Conservation (phyloP, 2,329 filamentous ascomycete species). For the Ophiognomonia clavigignenti-juglandacearum region DNA sequence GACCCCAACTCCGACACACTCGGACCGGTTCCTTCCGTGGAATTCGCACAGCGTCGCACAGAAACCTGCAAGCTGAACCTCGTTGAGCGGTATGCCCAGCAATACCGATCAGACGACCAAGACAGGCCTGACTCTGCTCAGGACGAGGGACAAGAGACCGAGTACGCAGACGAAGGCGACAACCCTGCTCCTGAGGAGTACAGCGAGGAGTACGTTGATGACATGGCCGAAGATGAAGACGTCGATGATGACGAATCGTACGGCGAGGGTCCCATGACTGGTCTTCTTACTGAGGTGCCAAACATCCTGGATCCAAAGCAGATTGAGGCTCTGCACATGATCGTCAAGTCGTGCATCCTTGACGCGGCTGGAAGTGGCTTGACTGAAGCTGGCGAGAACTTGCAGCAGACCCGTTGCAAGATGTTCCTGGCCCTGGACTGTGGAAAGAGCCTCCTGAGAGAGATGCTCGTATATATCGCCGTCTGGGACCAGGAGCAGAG, state of each 20-base stretch:
- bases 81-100: constrained; percentile 48
- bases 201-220: constrained; percentile 31
- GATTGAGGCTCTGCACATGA: constrained; percentile 95
- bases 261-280: constrained; percentile 72
- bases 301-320: constrained; percentile 92
- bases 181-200: constrained; percentile 27
- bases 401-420: constrained; percentile 86
- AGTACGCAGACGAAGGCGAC: constrained; percentile 29
- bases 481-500: constrained; percentile 95
- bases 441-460: constrained; percentile 80
- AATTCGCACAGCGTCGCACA: constrained; percentile 52
- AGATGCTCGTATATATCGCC: constrained; percentile 92
- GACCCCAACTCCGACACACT: constrained; percentile 57
- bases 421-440: constrained; percentile 87
- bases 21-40: constrained; percentile 56
- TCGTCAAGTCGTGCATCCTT: constrained; percentile 90
- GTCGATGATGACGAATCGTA: constrained; percentile 75
- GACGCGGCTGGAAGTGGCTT: constrained; percentile 70
- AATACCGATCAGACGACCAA: constrained; percentile 37
- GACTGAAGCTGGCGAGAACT: constrained; percentile 67
- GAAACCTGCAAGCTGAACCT: constrained; percentile 56
- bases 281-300: constrained; percentile 86
- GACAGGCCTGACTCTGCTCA: constrained; percentile 29
- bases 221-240: constrained; percentile 62
- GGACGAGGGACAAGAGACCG: constrained; percentile 33